These are phyloP conservation scores for Curvularia lunata DNA, from an alignment of 2,329 filamentous ascomycete genomes.

Conservation along the genomic window DNA sequence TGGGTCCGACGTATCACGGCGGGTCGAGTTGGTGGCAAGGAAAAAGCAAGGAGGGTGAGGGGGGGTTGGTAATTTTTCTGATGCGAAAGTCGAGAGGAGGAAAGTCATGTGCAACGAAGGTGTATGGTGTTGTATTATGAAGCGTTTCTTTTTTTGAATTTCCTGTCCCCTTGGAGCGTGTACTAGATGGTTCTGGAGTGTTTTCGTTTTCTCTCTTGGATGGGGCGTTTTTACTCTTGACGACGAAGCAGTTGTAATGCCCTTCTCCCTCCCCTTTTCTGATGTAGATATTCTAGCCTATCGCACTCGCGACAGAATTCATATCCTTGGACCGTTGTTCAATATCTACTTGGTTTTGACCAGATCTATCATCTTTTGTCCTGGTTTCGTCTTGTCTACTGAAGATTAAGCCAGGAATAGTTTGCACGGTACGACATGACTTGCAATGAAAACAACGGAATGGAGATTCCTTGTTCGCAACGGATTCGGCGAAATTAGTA, in stretches of 20 bases:
- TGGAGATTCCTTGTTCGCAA: not conserved
- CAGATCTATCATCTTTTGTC: not conserved
- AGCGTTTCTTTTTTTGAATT: not conserved
- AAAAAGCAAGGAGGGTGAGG: constrained; percentile 44
- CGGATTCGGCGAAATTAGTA: not conserved
- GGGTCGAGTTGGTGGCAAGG: constrained; percentile 39
- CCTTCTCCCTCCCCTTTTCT: not conserved
- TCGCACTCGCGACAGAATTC: not conserved
- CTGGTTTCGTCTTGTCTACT: not conserved
- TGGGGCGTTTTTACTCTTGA: not conserved
- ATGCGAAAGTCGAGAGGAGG: not conserved
- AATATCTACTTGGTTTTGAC: not conserved
- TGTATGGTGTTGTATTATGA: not conserved
- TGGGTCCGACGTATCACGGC: constrained; percentile 36
- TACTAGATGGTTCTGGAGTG: not conserved
- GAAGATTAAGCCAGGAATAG: not conserved
- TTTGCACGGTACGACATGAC: not conserved
- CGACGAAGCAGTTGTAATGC: not conserved
- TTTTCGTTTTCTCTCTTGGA: not conserved
- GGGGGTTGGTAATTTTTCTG: constrained; percentile 42
- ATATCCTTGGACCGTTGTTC: not conserved
- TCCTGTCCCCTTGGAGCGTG: not conserved
- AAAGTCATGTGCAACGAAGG: not conserved
- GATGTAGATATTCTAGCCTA: not conserved
- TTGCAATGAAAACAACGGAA: not conserved